Conservation (phyloP, 1,139 yeast species). For the Saccharomyces hybrid region DNA sequence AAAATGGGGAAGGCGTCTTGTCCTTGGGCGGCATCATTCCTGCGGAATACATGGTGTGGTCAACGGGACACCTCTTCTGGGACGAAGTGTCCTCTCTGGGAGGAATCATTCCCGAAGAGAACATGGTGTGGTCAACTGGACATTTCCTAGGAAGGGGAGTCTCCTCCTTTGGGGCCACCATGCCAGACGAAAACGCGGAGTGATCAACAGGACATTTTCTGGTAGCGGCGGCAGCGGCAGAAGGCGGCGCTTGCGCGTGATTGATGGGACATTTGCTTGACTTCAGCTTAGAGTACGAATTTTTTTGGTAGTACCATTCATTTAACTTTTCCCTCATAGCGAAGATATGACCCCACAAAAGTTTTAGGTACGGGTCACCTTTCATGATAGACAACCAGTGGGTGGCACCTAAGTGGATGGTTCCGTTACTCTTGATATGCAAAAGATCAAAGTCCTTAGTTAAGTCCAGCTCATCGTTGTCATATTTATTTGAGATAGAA, state of each 20-base stretch:
- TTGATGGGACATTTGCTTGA: slow-evolving; percentile 1
- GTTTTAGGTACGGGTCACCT: slow-evolving; percentile 45
- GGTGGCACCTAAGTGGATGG: slow-evolving; percentile 44
- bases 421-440: slow-evolving; percentile 44
- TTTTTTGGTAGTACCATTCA: slow-evolving; percentile 28
- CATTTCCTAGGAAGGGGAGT: slow-evolving; percentile 9
- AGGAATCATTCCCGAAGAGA: not conserved
- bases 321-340: slow-evolving; percentile 40
- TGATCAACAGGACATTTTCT: slow-evolving; percentile 7
- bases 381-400: slow-evolving; percentile 49
- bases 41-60: slow-evolving; percentile 9
- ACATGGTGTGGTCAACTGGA: slow-evolving; percentile 16
- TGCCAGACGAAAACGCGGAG: not conserved
- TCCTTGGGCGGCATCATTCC: slow-evolving; percentile 2
- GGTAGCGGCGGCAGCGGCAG: not conserved
- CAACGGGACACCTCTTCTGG: slow-evolving; percentile 16
- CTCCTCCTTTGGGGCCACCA: not conserved
- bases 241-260: slow-evolving; percentile 1
- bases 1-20: not conserved
- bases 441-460: slow-evolving; percentile 44
- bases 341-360: slow-evolving; percentile 45
- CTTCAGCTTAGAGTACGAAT: not conserved
- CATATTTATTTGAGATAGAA: slow-evolving; percentile 16
- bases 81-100: slow-evolving; percentile 1
- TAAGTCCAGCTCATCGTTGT: slow-evolving; percentile 36